Conservation (phyloP, 306 rosid genomes). For the Gillenia trifoliata region DNA sequence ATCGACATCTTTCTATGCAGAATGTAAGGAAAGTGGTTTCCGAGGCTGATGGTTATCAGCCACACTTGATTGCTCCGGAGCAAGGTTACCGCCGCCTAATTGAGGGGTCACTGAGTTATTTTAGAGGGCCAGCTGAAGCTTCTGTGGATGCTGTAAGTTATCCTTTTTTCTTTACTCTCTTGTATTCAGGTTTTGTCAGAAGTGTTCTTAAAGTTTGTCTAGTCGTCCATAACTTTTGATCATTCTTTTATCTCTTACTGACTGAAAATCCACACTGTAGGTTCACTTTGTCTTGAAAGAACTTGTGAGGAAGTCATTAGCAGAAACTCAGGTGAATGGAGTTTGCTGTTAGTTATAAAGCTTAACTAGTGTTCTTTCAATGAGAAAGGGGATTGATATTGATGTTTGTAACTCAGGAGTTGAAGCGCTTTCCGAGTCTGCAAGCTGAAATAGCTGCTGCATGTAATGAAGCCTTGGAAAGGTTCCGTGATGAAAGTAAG, state of each 20-base stretch:
- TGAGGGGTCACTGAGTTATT: conserved; percentile 77
- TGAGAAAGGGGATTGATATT: neutral
- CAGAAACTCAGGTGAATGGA: conserved; percentile 76
- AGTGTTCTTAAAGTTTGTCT: neutral
- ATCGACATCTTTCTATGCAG: conserved; percentile 88
- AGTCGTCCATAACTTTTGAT: neutral
- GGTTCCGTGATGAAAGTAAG: conserved; percentile 82
- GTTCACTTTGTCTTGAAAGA: conserved; percentile 94
- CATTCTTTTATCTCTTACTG: conserved; percentile 11
- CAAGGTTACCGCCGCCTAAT: conserved; percentile 95
- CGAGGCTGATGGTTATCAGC: conserved; percentile 99
- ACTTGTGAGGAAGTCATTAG: conserved; percentile 94
- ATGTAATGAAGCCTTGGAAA: conserved; percentile 72
- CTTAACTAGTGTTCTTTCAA: neutral
- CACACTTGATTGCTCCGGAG: conserved; percentile 98
- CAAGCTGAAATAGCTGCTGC: conserved; percentile 89
- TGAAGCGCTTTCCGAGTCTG: conserved; percentile 78
- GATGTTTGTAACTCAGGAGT: conserved; percentile 50
- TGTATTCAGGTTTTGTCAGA: neutral
- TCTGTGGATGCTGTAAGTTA: conserved; percentile 91
- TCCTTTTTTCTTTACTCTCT: conserved; percentile 7
- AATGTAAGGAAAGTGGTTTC: conserved; percentile 91
- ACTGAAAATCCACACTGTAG: conserved; percentile 30
- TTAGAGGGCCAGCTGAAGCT: conserved; percentile 97
- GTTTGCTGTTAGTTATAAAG: conserved; percentile 3